Conservation (phyloP, 805 yeast genomes). For the Schizosaccharomyces lindneri region DNA sequence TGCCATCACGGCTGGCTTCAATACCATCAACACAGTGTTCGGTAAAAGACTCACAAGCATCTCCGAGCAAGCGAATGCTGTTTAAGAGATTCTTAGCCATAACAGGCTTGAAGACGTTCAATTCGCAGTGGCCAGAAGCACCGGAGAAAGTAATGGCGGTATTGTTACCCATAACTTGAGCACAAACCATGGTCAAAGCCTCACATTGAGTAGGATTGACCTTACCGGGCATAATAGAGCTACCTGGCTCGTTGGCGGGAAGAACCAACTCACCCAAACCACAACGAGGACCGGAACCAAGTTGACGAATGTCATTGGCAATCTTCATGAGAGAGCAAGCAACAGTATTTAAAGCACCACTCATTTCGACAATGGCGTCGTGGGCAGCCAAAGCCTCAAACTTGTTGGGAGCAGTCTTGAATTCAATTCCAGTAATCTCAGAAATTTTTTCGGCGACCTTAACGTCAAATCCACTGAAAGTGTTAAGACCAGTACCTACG, state of each 20-base stretch:
- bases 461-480: constrained; percentile 68
- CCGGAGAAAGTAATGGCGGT: constrained; percentile 89
- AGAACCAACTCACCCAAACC: constrained; percentile 89
- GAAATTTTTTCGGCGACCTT: constrained; percentile 71
- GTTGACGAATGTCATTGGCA: constrained; percentile 92
- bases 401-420: constrained; percentile 92
- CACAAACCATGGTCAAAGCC: constrained; percentile 93
- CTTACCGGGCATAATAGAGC: constrained; percentile 98
- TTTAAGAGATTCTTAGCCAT: constrained; percentile 74
- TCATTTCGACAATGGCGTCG: constrained; percentile 92
- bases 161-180: constrained; percentile 94
- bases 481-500: constrained; percentile 95
- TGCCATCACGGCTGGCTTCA: constrained; percentile 65
- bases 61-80: constrained; percentile 71
- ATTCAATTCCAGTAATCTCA: constrained; percentile 64
- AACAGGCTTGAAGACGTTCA: constrained; percentile 90
- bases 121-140: constrained; percentile 95
- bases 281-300: constrained; percentile 98
- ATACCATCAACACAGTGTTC: constrained; percentile 88
- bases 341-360: constrained; percentile 88
- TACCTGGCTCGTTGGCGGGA: constrained; percentile 98
- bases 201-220: constrained; percentile 98
- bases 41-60: constrained; percentile 76
- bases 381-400: constrained; percentile 98
- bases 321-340: constrained; percentile 86